Evolutionary conservation across 2,329 filamentous ascomycete genomes (phyloP).

Genomic region (Aspergillus spinulosporus): DNA sequence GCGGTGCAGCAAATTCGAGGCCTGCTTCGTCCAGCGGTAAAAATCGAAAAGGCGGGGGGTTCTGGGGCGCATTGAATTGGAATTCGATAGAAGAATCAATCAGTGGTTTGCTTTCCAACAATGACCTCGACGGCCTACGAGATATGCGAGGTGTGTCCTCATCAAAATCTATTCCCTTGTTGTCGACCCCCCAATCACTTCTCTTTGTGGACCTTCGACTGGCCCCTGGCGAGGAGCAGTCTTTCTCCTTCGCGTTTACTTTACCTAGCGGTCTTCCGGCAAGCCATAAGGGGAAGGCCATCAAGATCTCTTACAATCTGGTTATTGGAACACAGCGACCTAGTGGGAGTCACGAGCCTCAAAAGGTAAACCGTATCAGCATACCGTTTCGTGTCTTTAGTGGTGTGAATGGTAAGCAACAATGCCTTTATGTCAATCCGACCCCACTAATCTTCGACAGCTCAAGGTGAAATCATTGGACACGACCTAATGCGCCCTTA

Average conservation of each 20-base stretch:
- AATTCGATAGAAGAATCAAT: slow-evolving; percentile 83
- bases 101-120: slow-evolving; percentile 79
- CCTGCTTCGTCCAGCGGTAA: slow-evolving; percentile 29
- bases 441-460: slow-evolving; percentile 37
- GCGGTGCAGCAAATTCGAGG: slow-evolving; percentile 61
- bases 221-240: slow-evolving; percentile 81
- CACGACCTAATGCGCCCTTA: slow-evolving; percentile 96
- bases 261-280: slow-evolving; percentile 88
- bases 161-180: slow-evolving; percentile 80
- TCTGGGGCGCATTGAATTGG: slow-evolving; percentile 85
- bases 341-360: slow-evolving; percentile 73
- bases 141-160: slow-evolving; percentile 90
- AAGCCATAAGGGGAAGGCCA: slow-evolving; percentile 84
- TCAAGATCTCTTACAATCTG: slow-evolving; percentile 89
- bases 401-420: slow-evolving; percentile 71
- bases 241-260: slow-evolving; percentile 82
- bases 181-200: slow-evolving; percentile 95
- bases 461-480: slow-evolving; percentile 79
- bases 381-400: slow-evolving; percentile 90
- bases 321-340: slow-evolving; percentile 89
- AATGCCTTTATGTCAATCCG: background rate
- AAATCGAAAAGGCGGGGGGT: slow-evolving; percentile 67
- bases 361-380: slow-evolving; percentile 82
- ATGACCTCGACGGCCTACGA: slow-evolving; percentile 88
- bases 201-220: slow-evolving; percentile 91